These are phyloP conservation scores for Aspergillus proliferans DNA, from an alignment of 2,329 filamentous ascomycete species.

Conservation along the genomic window DNA sequence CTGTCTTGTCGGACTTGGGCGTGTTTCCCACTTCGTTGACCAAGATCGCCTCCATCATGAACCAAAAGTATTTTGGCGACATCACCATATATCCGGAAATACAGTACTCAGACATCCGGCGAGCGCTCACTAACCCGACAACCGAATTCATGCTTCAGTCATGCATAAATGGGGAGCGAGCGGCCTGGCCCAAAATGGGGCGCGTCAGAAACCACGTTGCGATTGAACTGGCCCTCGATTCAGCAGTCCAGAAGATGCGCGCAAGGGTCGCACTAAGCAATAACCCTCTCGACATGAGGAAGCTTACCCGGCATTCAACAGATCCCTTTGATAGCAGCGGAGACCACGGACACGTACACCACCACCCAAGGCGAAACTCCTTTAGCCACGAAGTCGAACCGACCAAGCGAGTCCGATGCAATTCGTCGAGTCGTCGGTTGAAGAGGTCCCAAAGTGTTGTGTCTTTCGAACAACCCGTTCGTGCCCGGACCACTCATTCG, in stretches of 20 bases:
- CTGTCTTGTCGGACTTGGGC: constrained; percentile 72
- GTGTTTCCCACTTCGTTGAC: constrained; percentile 72
- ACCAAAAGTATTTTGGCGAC: constrained; percentile 87
- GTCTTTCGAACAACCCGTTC: constrained; percentile 9
- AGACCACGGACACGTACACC: constrained; percentile 14
- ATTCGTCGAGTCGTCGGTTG: constrained; percentile 4
- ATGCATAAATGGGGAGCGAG: constrained; percentile 70
- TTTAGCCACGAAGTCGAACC: constrained; percentile 25
- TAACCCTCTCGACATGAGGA: constrained; percentile 17
- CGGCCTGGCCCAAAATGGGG: constrained; percentile 86
- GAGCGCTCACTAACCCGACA: constrained; percentile 76
- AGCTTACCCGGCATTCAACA: constrained; percentile 9
- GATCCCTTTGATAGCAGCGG: constrained; percentile 19
- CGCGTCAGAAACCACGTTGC: constrained; percentile 81
- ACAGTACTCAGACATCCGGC: constrained; percentile 64
- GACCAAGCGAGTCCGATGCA: constrained; percentile 5
- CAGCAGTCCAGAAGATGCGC: constrained; percentile 35
- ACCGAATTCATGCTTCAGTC: constrained; percentile 78
- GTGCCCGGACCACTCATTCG: not conserved
- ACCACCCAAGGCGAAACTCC: constrained; percentile 22
- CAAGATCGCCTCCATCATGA: constrained; percentile 73
- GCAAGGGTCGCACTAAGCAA: constrained; percentile 32
- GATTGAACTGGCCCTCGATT: constrained; percentile 70
- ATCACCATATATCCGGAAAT: constrained; percentile 89
- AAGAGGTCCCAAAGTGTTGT: constrained; percentile 14